A percentile compares a stretch with the other conserved stretches of the same genome.
phyloP scores from a whole-genome alignment of 345 rosid species.

The Ceriops zippeliana region DNA sequence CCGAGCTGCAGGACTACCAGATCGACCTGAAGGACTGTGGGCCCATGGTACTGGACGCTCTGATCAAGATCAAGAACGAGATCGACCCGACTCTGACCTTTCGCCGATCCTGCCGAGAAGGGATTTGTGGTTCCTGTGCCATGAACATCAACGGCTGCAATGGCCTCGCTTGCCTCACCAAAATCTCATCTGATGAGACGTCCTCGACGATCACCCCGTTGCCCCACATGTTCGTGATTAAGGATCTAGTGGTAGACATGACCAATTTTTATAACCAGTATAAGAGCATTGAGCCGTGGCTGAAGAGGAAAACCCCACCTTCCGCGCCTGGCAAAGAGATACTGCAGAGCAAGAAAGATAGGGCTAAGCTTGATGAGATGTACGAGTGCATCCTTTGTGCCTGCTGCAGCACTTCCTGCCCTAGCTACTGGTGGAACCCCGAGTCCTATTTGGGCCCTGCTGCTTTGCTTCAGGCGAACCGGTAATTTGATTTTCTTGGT shows the following conservation, averaged over 20 bases:
- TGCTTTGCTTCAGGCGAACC: slow-evolving; percentile 86
- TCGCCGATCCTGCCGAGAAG: slow-evolving; percentile 96
- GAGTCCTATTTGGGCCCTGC: slow-evolving; percentile 94
- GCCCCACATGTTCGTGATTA: slow-evolving; percentile 94
- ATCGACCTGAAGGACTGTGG: slow-evolving; percentile 89
- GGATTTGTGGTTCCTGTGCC: slow-evolving; percentile 93
- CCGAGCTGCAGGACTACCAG: slow-evolving; percentile 59
- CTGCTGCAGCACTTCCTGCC: slow-evolving; percentile 91
- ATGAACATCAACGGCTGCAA: slow-evolving; percentile 97
- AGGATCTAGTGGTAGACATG: slow-evolving; percentile 96
- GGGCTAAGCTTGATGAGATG: slow-evolving; percentile 94
- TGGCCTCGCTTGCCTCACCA: slow-evolving; percentile 88
- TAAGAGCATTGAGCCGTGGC: slow-evolving; percentile 98
- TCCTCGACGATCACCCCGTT: slow-evolving; percentile 60
- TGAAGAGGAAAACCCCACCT: slow-evolving; percentile 83
- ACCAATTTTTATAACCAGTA: slow-evolving; percentile 94
- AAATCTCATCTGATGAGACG: slow-evolving; percentile 47
- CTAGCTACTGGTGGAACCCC: slow-evolving; percentile 99
- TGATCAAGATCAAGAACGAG: slow-evolving; percentile 96
- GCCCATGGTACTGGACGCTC: slow-evolving; percentile 93
- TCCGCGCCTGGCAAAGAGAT: slow-evolving; percentile 70
- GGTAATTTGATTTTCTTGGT: slow-evolving; percentile 36
- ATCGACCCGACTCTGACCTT: slow-evolving; percentile 88
- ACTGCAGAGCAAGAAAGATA: slow-evolving; percentile 79
- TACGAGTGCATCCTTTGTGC: slow-evolving; percentile 94